Percentiles rank a stretch among this genome's conserved stretches.
Conservation (phyloP, 139 green algal species). For the Chlorella ohadii region DNA sequence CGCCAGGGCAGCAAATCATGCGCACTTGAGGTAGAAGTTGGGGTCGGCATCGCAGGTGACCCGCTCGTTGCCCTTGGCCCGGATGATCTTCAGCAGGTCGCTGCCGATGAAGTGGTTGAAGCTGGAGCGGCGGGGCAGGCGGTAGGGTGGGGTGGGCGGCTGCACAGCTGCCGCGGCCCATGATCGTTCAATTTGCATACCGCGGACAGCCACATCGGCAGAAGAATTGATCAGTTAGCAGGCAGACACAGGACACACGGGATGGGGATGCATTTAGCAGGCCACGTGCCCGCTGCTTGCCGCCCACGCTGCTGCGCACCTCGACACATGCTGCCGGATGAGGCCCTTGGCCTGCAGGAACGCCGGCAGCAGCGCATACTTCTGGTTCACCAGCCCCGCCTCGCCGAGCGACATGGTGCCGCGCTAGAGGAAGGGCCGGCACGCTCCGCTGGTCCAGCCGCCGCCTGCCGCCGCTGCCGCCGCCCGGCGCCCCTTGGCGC, state of each 20-base stretch:
- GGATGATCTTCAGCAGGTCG: conserved; percentile 98
- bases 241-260: too few relatives aligned
- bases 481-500: too few relatives aligned
- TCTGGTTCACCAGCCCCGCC: conserved; percentile 63
- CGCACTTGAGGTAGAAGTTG: conserved; percentile 97
- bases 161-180: not conserved
- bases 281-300: too few relatives aligned
- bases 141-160: not conserved
- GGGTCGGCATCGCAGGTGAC: conserved; percentile 96
- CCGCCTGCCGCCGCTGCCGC: not conserved
- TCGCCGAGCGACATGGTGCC: not conserved
- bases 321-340: conserved; percentile 73
- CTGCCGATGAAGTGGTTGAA: conserved; percentile 99
- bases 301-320: not conserved
- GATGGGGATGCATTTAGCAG: too few relatives aligned
- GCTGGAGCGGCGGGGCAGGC: conserved; percentile 78
- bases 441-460: not conserved
- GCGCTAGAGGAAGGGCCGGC: not conserved
- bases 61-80: conserved; percentile 93
- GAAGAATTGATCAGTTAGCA: not conserved
- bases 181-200: too few relatives aligned
- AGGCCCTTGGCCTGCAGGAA: conserved; percentile 93
- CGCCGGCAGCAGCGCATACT: conserved; percentile 94
- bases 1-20: not conserved
- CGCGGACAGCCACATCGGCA: too few relatives aligned